Evolutionary conservation across 805 yeast species (phyloP).

Genomic region (Priceomyces melissophilus): DNA sequence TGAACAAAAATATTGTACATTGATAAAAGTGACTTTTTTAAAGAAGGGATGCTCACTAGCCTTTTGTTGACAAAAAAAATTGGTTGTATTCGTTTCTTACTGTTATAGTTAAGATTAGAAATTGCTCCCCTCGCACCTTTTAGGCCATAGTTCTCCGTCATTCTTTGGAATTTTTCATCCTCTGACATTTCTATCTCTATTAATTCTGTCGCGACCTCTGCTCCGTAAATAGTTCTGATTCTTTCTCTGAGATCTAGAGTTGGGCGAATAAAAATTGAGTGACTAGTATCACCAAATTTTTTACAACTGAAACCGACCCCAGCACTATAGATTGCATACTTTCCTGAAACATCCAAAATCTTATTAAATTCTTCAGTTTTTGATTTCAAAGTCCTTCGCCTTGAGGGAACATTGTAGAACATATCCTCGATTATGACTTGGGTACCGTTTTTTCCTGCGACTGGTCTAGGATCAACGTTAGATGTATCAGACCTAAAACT

Average conservation of each 20-base stretch:
- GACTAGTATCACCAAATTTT: slow-evolving; percentile 71
- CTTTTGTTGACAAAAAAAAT: slow-evolving; percentile 84
- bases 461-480: slow-evolving; percentile 54
- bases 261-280: slow-evolving; percentile 58
- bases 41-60: slow-evolving; percentile 77
- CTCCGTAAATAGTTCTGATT: slow-evolving; percentile 71
- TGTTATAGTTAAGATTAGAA: slow-evolving; percentile 67
- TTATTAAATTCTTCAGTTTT: slow-evolving; percentile 71
- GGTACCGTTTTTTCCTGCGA: slow-evolving; percentile 88
- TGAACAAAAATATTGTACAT: slow-evolving; percentile 69
- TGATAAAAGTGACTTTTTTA: slow-evolving; percentile 63
- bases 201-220: slow-evolving; percentile 62
- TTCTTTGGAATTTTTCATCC: slow-evolving; percentile 3
- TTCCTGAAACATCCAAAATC: slow-evolving; percentile 77
- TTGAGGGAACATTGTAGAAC: slow-evolving; percentile 81
- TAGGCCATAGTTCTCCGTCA: slow-evolving; percentile 44
- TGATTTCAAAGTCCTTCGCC: slow-evolving; percentile 63
- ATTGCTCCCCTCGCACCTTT: slow-evolving; percentile 53
- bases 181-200: slow-evolving; percentile 42
- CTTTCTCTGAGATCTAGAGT: slow-evolving; percentile 56
- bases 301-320: slow-evolving; percentile 77
- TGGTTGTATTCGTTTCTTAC: slow-evolving; percentile 63
- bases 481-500: slow-evolving; percentile 31
- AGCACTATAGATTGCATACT: slow-evolving; percentile 73
- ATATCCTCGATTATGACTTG: slow-evolving; percentile 81